Percentiles rank a stretch among this genome's conserved stretches.
Conservation (phyloP, 2,329 filamentous ascomycete species). For the Clathrospora elynae region DNA sequence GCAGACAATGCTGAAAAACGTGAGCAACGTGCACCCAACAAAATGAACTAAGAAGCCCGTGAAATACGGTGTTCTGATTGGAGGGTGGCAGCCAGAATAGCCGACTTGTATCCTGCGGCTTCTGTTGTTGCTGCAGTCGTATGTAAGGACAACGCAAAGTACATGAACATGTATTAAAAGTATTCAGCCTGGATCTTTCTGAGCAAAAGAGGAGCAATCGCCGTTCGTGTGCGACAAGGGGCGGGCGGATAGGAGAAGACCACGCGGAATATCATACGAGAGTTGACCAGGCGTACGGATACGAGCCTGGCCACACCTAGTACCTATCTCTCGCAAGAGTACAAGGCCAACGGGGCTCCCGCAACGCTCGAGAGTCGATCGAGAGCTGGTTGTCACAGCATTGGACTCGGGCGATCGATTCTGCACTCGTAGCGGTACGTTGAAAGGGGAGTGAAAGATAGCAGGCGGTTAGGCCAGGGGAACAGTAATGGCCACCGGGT, state of each 20-base stretch:
- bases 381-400: constrained; percentile 1
- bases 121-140: constrained; percentile 4
- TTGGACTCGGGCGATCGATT: constrained; percentile 4
- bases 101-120: background rate
- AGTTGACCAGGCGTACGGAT: constrained; percentile 17
- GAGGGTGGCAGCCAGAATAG: too few relatives aligned
- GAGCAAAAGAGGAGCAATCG: constrained; percentile 6
- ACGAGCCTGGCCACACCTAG: constrained; percentile 2
- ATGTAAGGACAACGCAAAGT: background rate
- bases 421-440: constrained; percentile 9
- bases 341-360: constrained; percentile 2
- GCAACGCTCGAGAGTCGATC: constrained; percentile 2
- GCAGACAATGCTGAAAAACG: background rate
- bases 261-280: constrained; percentile 18
- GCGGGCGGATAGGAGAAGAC: constrained; percentile 10
- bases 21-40: background rate
- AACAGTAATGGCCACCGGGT: constrained; percentile 14
- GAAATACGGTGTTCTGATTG: too few relatives aligned
- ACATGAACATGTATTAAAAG: background rate
- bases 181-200: background rate
- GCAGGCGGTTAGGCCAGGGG: constrained; percentile 29
- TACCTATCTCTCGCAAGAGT: constrained; percentile 6
- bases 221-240: constrained; percentile 7
- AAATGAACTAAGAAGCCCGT: too few relatives aligned
- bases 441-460: constrained; percentile 22